Base-by-base conservation (phyloP, 1,139 yeast genomes). In the Zygosaccharomyces pseudobailii region DNA sequence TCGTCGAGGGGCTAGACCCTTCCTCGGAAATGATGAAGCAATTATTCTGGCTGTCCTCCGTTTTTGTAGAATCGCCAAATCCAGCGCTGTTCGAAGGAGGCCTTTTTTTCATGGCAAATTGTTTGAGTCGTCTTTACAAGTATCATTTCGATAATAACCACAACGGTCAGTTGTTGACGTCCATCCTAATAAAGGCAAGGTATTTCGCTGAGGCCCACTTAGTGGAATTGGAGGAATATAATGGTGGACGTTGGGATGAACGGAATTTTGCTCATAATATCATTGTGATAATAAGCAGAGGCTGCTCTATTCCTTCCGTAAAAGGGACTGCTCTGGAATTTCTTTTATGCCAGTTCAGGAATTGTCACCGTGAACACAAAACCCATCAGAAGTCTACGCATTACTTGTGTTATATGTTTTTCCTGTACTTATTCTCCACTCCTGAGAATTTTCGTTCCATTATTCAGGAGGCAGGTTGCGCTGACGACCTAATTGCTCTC, bases 41-140 rank as follows among this genome's bases (percentile, higher is more conserved):
- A 28, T 63, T 87, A 54, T 78, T 86, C 50, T 88, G 95, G 95
- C 71, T 85, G n/a, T 71, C 80, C 1, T 49, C 75, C 32, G 61
- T 71, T 2, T 54, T 76, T 19, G 52, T 74, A 7, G 69, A 70
- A 43, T 64, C 74, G 3, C 64, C 54, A 57, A 74, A 65, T 51
- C 72, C 65, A 55, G 75, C 67, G 54, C 67, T 71, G 57, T 83
- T 79, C 60, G 87, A 80, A 53, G 78, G 84, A 23, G 78, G 84
- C 2, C 60, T 79, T 21, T 71, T 74, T 43, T 72, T 72, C 45
- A 51, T 73, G 43, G 56, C 67, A 1, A 67, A 62, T n/a, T 55
- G 70, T 3, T 41, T 75, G 10, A 55, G 51, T 32, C 55, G 57
- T 19, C 40, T 65, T 21, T 59, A 56, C 31, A 57, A 67, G 38